phyloP scores from a whole-genome alignment of 2,329 filamentous ascomycete species.

The Botrytis sinoallii region DNA sequence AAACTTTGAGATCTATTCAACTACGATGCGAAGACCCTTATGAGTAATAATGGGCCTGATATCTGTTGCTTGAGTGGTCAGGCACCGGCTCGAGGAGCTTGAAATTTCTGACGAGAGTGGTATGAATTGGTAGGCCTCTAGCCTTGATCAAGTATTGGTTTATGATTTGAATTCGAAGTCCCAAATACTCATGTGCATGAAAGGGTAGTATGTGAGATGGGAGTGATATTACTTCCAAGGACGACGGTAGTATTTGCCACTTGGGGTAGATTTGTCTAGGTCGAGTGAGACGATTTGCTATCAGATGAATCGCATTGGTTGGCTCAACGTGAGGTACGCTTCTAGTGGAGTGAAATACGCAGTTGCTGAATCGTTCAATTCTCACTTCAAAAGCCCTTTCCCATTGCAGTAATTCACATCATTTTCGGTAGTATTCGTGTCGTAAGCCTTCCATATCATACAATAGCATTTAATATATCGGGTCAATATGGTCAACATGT shows the following conservation, averaged over 20 bases:
- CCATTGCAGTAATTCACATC: neutral
- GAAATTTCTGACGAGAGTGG: neutral
- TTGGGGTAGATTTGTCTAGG: neutral
- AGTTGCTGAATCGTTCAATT: neutral
- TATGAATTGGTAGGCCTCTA: neutral
- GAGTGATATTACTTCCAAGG: neutral
- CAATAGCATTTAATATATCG: neutral
- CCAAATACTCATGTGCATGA: neutral
- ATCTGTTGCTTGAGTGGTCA: neutral
- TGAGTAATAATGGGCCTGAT: neutral
- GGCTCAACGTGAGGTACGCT: neutral
- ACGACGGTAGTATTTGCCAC: neutral
- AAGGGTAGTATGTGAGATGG: neutral
- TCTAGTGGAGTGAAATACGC: neutral
- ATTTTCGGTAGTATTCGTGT: neutral
- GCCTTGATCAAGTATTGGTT: neutral
- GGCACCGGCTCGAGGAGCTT: neutral
- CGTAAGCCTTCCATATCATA: neutral
- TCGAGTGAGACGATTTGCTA: neutral
- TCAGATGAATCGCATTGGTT: neutral
- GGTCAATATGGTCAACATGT: neutral
- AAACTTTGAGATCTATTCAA: neutral
- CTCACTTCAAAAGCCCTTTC: neutral
- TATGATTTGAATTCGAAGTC: neutral
- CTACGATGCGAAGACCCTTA: neutral